These are phyloP conservation scores for Xylaria palmicola DNA, from an alignment of 495 filamentous ascomycete genomes.

Conservation along the genomic window DNA sequence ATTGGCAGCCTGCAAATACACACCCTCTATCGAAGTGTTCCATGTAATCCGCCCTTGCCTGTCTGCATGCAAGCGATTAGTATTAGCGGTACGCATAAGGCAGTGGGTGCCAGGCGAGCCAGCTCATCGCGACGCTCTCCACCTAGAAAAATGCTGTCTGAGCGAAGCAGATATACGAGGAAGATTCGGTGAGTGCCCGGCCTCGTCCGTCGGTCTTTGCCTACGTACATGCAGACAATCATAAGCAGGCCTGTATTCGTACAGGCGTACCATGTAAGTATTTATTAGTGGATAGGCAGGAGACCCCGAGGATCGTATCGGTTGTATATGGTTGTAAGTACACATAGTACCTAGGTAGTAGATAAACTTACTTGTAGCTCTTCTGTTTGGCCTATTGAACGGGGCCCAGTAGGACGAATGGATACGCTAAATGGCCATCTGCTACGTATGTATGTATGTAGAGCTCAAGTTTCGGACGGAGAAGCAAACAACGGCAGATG, in stretches of 20 bases:
- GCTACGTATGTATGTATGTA: too few species aligned
- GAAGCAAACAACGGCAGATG: neutral
- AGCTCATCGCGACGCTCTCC: slow-evolving; percentile 28
- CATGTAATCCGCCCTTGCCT: neutral
- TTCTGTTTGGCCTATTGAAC: neutral
- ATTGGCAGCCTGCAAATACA: neutral
- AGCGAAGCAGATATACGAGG: slow-evolving; percentile 13
- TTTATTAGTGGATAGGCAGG: too few species aligned
- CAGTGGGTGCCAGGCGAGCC: slow-evolving; percentile 23
- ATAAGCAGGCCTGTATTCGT: slow-evolving; percentile 1
- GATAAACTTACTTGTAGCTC: too few species aligned
- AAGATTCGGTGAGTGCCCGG: slow-evolving; percentile 5
- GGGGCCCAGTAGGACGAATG: neutral
- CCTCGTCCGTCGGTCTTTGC: neutral
- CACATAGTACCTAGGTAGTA: neutral
- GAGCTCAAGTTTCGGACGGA: slow-evolving; percentile 6
- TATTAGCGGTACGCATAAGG: slow-evolving; percentile 2
- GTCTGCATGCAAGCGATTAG: neutral
- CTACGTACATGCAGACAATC: neutral
- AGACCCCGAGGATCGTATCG: too few species aligned
- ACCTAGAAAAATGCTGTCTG: slow-evolving; percentile 19
- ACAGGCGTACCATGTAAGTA: too few species aligned
- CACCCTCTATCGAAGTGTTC: neutral
- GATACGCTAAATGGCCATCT: neutral
- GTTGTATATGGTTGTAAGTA: neutral